Evolutionary conservation across 139 green algal genomes (phyloP).

Genomic region (Klebsormidium nitens): DNA sequence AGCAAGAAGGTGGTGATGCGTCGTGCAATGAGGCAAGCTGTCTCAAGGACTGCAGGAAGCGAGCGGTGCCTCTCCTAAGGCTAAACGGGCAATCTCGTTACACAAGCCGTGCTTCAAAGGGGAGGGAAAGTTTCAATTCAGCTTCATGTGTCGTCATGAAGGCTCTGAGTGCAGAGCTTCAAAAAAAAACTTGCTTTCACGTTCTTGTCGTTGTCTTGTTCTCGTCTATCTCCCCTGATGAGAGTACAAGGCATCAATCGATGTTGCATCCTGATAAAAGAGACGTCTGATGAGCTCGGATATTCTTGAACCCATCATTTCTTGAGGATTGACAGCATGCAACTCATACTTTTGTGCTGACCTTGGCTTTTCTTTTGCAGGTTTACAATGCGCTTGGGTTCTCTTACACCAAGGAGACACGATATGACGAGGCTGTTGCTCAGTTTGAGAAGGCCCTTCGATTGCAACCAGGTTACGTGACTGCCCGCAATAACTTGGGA

Average conservation of each 20-base stretch:
- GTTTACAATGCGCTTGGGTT: constrained; percentile 97
- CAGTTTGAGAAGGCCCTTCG: constrained; percentile 82
- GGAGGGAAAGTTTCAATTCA: too few species aligned
- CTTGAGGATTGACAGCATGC: background rate
- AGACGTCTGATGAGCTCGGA: background rate
- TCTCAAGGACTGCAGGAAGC: too few species aligned
- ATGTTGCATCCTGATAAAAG: background rate
- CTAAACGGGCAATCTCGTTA: too few species aligned
- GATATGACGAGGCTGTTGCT: constrained; percentile 60
- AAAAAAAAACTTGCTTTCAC: too few species aligned
- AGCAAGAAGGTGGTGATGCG: background rate
- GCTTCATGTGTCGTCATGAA: too few species aligned
- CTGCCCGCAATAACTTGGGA: constrained; percentile 97
- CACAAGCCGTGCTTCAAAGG: too few species aligned
- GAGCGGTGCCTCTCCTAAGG: too few species aligned
- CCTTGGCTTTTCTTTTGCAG: constrained; percentile 38
- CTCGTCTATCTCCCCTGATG: background rate
- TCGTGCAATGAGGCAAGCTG: too few species aligned
- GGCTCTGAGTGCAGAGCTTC: too few species aligned
- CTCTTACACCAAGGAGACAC: constrained; percentile 84
- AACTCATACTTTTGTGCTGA: background rate
- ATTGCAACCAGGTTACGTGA: constrained; percentile 81
- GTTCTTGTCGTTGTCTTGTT: background rate
- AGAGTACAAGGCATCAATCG: background rate
- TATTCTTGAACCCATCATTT: background rate